These are phyloP conservation scores for Penicillium aurantiogriseum DNA, from an alignment of 2,329 filamentous ascomycete genomes.

Conservation along the genomic window DNA sequence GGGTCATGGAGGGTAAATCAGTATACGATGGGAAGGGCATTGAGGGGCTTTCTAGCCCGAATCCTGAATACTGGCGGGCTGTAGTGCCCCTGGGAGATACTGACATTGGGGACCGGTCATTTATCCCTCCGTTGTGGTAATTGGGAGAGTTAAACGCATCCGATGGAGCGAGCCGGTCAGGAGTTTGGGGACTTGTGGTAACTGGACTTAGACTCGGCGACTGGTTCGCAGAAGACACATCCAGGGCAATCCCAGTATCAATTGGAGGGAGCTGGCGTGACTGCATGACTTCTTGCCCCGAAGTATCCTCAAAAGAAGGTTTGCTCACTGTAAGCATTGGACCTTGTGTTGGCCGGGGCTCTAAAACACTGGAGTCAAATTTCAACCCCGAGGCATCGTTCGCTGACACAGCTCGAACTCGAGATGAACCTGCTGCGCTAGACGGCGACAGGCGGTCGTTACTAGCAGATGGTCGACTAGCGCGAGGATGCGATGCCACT, in stretches of 20 bases:
- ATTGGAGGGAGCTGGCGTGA: conserved; percentile 21
- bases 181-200: conserved; percentile 27
- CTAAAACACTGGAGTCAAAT: conserved; percentile 43
- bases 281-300: conserved; percentile 13
- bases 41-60: conserved; percentile 39
- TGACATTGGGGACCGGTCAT: conserved; percentile 25
- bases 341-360: conserved; percentile 19
- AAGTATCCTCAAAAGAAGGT: conserved; percentile 32
- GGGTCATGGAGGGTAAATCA: conserved; percentile 54
- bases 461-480: conserved; percentile 21
- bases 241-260: conserved; percentile 27
- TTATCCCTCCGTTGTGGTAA: conserved; percentile 29
- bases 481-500: conserved; percentile 47
- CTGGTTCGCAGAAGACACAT: conserved; percentile 29
- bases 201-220: conserved; percentile 37
- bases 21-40: conserved; percentile 69
- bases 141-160: conserved; percentile 40
- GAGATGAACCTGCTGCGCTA: conserved; percentile 25
- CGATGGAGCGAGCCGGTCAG: conserved; percentile 46
- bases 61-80: conserved; percentile 11
- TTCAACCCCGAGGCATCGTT: conserved; percentile 54
- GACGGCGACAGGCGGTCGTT: conserved; percentile 27
- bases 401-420: conserved; percentile 58
- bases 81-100: conserved; percentile 33
- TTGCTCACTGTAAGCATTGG: conserved; percentile 43